These are phyloP conservation scores for Willaertia magna DNA, from an alignment of 208 protist genomes.

Conservation along the genomic window DNA sequence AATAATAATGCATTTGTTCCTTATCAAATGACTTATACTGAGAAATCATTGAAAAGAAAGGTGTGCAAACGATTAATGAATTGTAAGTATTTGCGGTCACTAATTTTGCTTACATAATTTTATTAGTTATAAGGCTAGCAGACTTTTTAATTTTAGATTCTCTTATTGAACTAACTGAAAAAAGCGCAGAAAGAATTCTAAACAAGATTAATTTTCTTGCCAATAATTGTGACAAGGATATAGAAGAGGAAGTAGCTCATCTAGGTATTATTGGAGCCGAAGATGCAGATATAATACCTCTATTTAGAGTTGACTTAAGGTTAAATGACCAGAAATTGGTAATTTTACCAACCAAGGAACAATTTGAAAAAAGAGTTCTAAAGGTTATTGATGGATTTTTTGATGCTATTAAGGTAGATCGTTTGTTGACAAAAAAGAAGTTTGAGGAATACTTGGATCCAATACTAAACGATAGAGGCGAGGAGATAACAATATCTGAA, in stretches of 20 bases:
- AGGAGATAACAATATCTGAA: constrained; percentile 25
- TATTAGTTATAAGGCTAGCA: constrained; percentile 63
- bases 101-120: too few relatives aligned
- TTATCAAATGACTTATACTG: constrained; percentile 74
- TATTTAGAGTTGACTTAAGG: background rate
- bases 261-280: background rate
- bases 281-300: background rate
- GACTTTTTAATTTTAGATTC: constrained; percentile 82
- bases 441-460: constrained; percentile 75
- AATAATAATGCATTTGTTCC: background rate
- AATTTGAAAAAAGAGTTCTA: constrained; percentile 60
- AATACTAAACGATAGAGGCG: constrained; percentile 38
- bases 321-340: background rate
- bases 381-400: constrained; percentile 71
- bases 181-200: constrained; percentile 54
- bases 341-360: constrained; percentile 22
- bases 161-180: constrained; percentile 58
- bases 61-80: constrained; percentile 42
- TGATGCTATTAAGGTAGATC: constrained; percentile 57
- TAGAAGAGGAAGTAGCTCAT: background rate
- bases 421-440: constrained; percentile 55
- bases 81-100: constrained; percentile 18
- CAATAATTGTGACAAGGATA: background rate
- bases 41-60: constrained; percentile 69
- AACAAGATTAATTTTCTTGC: background rate